Evolutionary conservation across 140 eudicot species (phyloP), one percentile per base, ranked within the genome.

Genomic region (Ambrosia hybrid): DNA sequence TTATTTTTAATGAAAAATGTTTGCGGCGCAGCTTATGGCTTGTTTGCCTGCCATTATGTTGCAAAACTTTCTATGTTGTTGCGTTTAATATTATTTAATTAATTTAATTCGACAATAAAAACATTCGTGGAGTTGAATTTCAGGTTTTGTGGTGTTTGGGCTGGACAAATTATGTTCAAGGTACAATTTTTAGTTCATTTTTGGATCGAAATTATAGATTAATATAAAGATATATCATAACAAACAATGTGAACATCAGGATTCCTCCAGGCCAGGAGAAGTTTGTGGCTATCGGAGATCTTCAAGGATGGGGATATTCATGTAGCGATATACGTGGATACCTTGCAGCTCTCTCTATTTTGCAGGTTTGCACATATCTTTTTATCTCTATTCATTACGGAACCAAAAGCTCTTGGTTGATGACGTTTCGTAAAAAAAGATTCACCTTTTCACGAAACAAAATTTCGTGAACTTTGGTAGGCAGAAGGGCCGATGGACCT

Each of bases 61-160:
- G 30, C 30, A 21, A 21, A 21, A n/a, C 30, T 21, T 21, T 21
- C 30, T 21, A 21, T 21, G 30, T 21, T 21, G 30, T 1, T 21
- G 30, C 1, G 30, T 21, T 21, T n/a, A n/a, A n/a, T n/a, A n/a
- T n/a, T n/a, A n/a, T n/a, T n/a, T n/a, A n/a, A n/a, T n/a, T n/a
- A n/a, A 21, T 21, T 21, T 21, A 21, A 21, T 21, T 21, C 30
- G 30, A 21, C 30, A 1, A 21, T 21, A 21, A 21, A 21, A 21
- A 21, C 52, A 36, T n/a, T 26, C 26, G 15, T 11, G 78, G 39
- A 48, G 57, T 49, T 72, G 38, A 62, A 45, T 73, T 65, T 36
- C 85, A 91, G 97, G 97, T 65, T 89, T 75, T 70, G 76, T 83
- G 9, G 98, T 89, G 30, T 87, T 79, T 70, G 78, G 85, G 13